Evolutionary conservation across 1,284 basidiomycete species (phyloP).

Genomic region (Cutaneotrichosporon mucoides): DNA sequence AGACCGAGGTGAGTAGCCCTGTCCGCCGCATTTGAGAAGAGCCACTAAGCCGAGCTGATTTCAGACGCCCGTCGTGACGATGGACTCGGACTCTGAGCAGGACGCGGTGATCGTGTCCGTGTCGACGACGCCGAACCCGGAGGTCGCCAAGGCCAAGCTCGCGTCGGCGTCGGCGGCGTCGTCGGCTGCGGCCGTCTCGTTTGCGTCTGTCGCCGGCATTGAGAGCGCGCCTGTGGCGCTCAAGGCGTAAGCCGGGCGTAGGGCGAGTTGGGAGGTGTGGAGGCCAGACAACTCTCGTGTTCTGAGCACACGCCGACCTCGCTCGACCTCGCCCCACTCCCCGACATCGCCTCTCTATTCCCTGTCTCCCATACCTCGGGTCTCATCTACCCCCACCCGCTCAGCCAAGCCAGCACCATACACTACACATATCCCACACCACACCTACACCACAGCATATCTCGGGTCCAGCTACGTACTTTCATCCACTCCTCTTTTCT

Average conservation of each 20-base stretch:
- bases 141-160: slow-evolving; percentile 19
- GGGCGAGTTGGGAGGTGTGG: no score
- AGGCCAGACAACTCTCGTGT: no score
- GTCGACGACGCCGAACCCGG: slow-evolving; percentile 28
- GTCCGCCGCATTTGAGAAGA: not conserved
- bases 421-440: no score
- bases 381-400: no score
- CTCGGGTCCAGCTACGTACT: no score
- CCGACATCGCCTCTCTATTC: no score
- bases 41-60: slow-evolving; percentile 8
- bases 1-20: slow-evolving; percentile 5
- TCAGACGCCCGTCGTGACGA: slow-evolving; percentile 34
- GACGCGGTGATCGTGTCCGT: slow-evolving; percentile 48
- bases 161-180: slow-evolving; percentile 1
- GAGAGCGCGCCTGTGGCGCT: slow-evolving; percentile 33
- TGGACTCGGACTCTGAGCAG: slow-evolving; percentile 44
- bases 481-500: no score
- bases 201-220: slow-evolving; percentile 35
- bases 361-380: not conserved
- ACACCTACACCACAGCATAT: no score
- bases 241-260: slow-evolving; percentile 31
- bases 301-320: no score
- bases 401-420: no score
- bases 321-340: no score
- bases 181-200: slow-evolving; percentile 26